phyloP scores from a whole-genome alignment of 1,284 basidiomycete species.

The Cryptococcus amylolentus region DNA sequence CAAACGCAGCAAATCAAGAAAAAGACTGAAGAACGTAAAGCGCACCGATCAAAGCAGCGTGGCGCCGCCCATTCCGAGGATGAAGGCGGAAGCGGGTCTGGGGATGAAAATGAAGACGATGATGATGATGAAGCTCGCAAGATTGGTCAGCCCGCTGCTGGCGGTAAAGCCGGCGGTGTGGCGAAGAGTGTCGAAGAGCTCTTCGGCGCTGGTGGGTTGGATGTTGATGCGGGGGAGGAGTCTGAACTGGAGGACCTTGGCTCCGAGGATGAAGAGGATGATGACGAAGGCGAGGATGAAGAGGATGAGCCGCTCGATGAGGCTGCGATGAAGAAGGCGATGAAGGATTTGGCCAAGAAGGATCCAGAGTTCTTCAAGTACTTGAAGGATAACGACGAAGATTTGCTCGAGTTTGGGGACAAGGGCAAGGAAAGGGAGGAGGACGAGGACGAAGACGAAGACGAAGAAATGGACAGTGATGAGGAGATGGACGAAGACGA shows the following conservation, averaged over 20 bases:
- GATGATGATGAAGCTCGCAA: conserved; percentile 49
- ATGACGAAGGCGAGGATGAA: conserved; percentile 37
- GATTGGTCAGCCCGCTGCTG: conserved; percentile 45
- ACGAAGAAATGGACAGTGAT: conserved; percentile 49
- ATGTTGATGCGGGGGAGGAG: conserved; percentile 30
- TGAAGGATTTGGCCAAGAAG: conserved; percentile 88
- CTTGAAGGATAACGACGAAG: conserved; percentile 89
- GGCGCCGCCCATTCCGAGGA: conserved; percentile 47
- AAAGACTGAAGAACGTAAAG: conserved; percentile 60
- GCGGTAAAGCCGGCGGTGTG: conserved; percentile 40
- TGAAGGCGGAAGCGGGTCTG: conserved; percentile 51
- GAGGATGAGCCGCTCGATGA: conserved; percentile 57
- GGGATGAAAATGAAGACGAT: conserved; percentile 35
- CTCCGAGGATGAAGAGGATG: conserved; percentile 53
- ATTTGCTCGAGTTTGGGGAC: conserved; percentile 72
- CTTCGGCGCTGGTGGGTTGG: conserved; percentile 57
- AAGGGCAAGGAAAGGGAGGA: conserved; percentile 51
- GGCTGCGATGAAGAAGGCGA: conserved; percentile 65
- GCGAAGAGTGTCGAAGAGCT: conserved; percentile 71
- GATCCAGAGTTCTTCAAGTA: conserved; percentile 99
- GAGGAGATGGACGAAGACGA: conserved; percentile 53
- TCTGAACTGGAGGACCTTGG: conserved; percentile 61
- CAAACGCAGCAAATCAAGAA: conserved; percentile 71
- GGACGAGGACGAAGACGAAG: conserved; percentile 54
- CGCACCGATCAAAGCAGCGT: conserved; percentile 41